Base-by-base conservation (phyloP, 805 yeast species). In the Sugiyamaella americana region DNA sequence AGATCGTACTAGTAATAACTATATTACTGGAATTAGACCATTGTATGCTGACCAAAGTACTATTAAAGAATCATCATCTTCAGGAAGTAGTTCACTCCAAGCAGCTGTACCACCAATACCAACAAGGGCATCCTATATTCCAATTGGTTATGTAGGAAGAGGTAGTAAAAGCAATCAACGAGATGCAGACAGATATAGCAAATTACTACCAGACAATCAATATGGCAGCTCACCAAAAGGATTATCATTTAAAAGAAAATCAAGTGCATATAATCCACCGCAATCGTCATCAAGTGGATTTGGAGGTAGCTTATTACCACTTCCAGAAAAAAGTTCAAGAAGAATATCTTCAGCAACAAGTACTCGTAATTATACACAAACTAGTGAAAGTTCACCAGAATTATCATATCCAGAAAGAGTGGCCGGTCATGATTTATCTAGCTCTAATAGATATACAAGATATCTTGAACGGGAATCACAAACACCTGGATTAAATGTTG, bases 391-490 rank as follows among this genome's bases (percentile, higher is more conserved):
- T 26, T 26, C 13, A 26, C 32, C 32, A 8, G 32, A 26, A 13
- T 8, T 26, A 13, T 8, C 32, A 8, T 26, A 8, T 13, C 32
- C 32, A 26, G 13, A 13, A 13, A 26, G 32, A 26, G 13, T 26
- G 32, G 20, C 37, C 18, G 37, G 37, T 6, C 37, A 35, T 17
- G 20, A 35, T 5, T 11, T 35, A 5, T 16, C 18, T 5, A 38
- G n/a, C 8, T 38, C 41, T 5, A n/a, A 38, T 10, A 8, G 16
- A 38, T 20, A 22, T 8, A 19, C 41, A 10, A 5, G 32, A 10
- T 19, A 38, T 19, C n/a, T 20, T 38, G 17, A 20, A 38, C 40
- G 22, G 11, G 29, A 40, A 8, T 17, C 41, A 10, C 43, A 24
- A 17, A 11, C 23, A 23, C 20, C 5, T 10, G 16, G 18, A n/a